Base-by-base conservation (phyloP, 169 alveolate species). In the Plasmodium inui region DNA sequence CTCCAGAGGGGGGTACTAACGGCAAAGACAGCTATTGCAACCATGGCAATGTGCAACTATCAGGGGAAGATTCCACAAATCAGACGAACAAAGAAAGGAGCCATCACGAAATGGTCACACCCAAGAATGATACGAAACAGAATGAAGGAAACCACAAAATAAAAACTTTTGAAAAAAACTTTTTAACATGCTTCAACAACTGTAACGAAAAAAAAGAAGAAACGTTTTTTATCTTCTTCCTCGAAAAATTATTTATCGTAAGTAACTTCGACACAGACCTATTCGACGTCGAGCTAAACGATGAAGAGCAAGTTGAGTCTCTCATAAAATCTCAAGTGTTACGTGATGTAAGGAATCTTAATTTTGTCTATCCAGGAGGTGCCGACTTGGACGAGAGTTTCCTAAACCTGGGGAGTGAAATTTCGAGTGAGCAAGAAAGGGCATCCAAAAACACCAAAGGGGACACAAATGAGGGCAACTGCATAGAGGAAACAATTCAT, bases 231-330 rank as follows among this genome's bases (percentile, higher is more conserved):
- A 55, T 39, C 34, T 89, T 89, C 73, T 89, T 89, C 72, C 34
- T 79, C 28, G 94, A 89, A 78, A 89, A 89, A 22, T 78, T 89
- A 67, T 89, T 89, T 67, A 78, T 89, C 53, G 32, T 79, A 72
- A 79, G 82, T 79, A 89, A 89, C 73, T 17, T 41, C 32, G 94
- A 89, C 57, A 89, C 94, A 28, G 94, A 89, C 39, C 19, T 89
- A 41, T 89, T 79, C 73, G 82, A 89, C n/a, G 12, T 80, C 19
- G 34, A 37, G 34, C 14, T 89, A 41, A 39, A 89, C 22, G 39
- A 72, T 28, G 94, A 89, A 67, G 78, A 61, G 37, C 26, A 46
- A 19, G 37, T 79, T 32, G 72, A 61, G 22, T 19, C 44, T 17
- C 28, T 79, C 70, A 39, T 89, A 79, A 89, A 30, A 39, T 9